Evolutionary conservation across 257 asterid genomes (phyloP).

Genomic region (Solanum neorickii): DNA sequence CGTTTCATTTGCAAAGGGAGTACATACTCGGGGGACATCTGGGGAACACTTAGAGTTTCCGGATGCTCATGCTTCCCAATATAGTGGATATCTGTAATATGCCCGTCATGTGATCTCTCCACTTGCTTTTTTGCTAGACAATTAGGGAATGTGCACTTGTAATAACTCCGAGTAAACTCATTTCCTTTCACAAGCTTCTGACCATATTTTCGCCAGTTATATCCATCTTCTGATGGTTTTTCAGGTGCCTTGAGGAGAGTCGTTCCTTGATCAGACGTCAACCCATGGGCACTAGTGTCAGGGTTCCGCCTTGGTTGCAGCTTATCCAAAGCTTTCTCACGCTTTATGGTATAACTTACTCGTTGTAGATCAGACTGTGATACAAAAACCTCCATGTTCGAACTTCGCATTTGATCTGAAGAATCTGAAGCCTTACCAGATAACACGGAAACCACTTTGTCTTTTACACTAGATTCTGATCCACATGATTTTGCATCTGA

Average conservation of each 20-base stretch:
- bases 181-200: slow-evolving; percentile 94
- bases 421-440: slow-evolving; percentile 12
- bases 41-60: slow-evolving; percentile 44
- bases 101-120: slow-evolving; percentile 70
- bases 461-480: slow-evolving; percentile 14
- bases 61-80: slow-evolving; percentile 75
- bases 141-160: slow-evolving; percentile 62
- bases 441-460: background rate
- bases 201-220: slow-evolving; percentile 97
- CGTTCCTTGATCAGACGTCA: slow-evolving; percentile 10
- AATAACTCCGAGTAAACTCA: slow-evolving; percentile 73
- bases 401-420: slow-evolving; percentile 16
- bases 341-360: slow-evolving; percentile 8
- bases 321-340: slow-evolving; percentile 28
- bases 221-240: slow-evolving; percentile 67
- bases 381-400: slow-evolving; percentile 1
- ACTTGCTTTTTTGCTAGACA: slow-evolving; percentile 83
- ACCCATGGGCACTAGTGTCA: slow-evolving; percentile 12
- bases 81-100: slow-evolving; percentile 59
- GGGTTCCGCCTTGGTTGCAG: slow-evolving; percentile 39
- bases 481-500: background rate
- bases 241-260: slow-evolving; percentile 15
- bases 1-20: slow-evolving; percentile 21
- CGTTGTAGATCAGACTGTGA: slow-evolving; percentile 21
- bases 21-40: slow-evolving; percentile 13